Percentiles rank a stretch among this genome's conserved stretches.
These are phyloP conservation scores for Neonectria hederae DNA, from an alignment of 2,329 filamentous ascomycete species.

Conservation along the genomic window DNA sequence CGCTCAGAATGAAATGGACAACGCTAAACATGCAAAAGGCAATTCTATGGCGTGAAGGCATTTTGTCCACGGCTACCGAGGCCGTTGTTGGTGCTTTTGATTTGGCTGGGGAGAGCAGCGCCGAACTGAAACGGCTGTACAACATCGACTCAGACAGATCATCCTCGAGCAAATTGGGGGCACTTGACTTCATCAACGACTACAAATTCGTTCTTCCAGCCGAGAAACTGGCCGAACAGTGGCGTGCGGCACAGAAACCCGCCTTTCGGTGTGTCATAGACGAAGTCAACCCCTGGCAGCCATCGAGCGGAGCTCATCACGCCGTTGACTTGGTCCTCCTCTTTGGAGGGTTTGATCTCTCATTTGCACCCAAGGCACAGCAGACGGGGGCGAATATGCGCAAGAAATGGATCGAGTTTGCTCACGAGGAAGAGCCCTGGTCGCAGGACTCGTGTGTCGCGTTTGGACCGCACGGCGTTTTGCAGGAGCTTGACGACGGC, in stretches of 20 bases:
- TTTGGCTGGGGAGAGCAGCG: conserved; percentile 39
- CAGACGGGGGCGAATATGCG: conserved; percentile 50
- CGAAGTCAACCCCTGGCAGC: conserved; percentile 57
- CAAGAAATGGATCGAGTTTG: conserved; percentile 51
- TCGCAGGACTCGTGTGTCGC: conserved; percentile 30
- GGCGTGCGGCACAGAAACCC: conserved; percentile 36
- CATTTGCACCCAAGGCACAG: conserved; percentile 48
- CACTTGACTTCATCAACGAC: conserved; percentile 51
- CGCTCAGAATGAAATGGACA: too few relatives aligned
- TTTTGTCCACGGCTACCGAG: conserved; percentile 47
- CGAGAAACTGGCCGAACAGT: conserved; percentile 31
- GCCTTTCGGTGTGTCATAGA: conserved; percentile 55
- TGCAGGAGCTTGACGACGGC: conserved; percentile 46
- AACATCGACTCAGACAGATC: conserved; percentile 50
- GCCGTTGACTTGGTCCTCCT: conserved; percentile 57
- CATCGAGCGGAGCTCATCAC: conserved; percentile 56
- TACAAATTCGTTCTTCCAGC: conserved; percentile 43
- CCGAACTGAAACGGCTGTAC: conserved; percentile 51
- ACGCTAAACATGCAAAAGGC: conserved; percentile 43
- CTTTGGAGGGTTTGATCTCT: conserved; percentile 52
- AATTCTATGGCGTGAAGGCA: conserved; percentile 55
- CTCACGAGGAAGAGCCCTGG: conserved; percentile 52
- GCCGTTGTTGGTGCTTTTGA: conserved; percentile 51
- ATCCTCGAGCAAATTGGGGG: conserved; percentile 53
- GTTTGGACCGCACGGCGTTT: conserved; percentile 53